A percentile compares a stretch with the other conserved stretches of the same genome.
Evolutionary conservation across 1,284 basidiomycete species (phyloP).

Genomic region (Ustilago vetiveriae): DNA sequence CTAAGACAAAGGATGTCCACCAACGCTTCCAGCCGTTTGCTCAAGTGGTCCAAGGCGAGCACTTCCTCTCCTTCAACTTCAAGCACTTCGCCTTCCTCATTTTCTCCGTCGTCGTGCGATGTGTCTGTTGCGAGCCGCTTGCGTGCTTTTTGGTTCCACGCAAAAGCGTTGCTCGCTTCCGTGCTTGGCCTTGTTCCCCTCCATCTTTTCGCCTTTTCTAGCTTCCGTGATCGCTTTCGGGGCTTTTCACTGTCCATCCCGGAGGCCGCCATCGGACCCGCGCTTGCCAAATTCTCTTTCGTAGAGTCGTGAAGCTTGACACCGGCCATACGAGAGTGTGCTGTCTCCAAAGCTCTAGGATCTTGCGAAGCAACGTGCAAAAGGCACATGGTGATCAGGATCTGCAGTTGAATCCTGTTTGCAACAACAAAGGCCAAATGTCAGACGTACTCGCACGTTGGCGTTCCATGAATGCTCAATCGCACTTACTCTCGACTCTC

Average conservation of each 20-base stretch:
- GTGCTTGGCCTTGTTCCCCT: constrained; percentile 19
- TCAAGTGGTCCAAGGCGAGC: constrained; percentile 34
- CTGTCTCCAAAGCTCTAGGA: constrained; percentile 28
- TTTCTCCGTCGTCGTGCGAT: constrained; percentile 22
- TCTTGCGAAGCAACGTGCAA: constrained; percentile 39
- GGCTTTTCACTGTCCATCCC: constrained; percentile 10
- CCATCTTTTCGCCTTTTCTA: constrained; percentile 43
- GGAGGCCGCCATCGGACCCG: background rate
- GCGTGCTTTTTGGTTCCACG: constrained; percentile 32
- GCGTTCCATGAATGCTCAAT: background rate
- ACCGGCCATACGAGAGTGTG: constrained; percentile 11
- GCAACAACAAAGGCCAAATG: background rate
- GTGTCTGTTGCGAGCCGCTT: constrained; percentile 17
- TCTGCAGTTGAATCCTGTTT: constrained; percentile 42
- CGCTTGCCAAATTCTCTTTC: background rate
- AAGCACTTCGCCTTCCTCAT: constrained; percentile 24
- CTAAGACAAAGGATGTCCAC: constrained; percentile 45
- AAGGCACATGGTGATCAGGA: constrained; percentile 38
- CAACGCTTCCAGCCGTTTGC: constrained; percentile 43
- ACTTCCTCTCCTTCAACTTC: constrained; percentile 23
- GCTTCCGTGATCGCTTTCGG: constrained; percentile 32
- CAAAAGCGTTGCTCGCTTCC: constrained; percentile 31
- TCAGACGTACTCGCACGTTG: background rate
- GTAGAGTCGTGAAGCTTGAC: background rate
- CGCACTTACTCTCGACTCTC: constrained; percentile 46